These are phyloP conservation scores for Aeschynomene evenia DNA, from an alignment of 306 rosid species.

Conservation along the genomic window DNA sequence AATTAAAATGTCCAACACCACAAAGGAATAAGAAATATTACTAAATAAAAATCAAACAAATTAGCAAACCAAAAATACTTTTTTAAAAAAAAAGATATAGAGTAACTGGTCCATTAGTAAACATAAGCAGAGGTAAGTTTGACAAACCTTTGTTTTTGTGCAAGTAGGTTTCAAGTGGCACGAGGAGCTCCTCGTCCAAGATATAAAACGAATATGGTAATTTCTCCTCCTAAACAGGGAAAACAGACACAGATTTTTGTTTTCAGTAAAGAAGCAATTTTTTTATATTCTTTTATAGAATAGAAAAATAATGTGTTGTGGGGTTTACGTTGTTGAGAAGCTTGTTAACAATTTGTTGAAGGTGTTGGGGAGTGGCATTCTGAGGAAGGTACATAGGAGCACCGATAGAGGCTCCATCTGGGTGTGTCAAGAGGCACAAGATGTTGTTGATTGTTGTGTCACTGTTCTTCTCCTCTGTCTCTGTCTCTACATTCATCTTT, in stretches of 20 bases:
- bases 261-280: not conserved
- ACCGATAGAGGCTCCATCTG: slow-evolving; percentile 34
- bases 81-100: too few species aligned
- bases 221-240: slow-evolving; percentile 71
- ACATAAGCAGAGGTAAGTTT: slow-evolving; percentile 11
- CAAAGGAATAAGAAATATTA: not conserved
- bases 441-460: not conserved
- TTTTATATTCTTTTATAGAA: not conserved
- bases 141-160: slow-evolving; percentile 72
- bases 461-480: not conserved
- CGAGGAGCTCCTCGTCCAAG: slow-evolving; percentile 75
- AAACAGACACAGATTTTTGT: not conserved
- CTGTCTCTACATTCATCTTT: not conserved
- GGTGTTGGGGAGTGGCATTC: slow-evolving; percentile 67
- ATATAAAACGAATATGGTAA: slow-evolving; percentile 83
- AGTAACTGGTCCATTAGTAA: not conserved
- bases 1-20: slow-evolving; percentile 9
- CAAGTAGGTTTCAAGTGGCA: slow-evolving; percentile 69
- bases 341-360: slow-evolving; percentile 73
- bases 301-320: not conserved
- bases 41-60: not conserved
- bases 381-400: slow-evolving; percentile 71
- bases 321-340: slow-evolving; percentile 60
- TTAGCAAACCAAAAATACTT: not conserved
- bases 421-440: not conserved